Evolutionary conservation across 1,139 yeast genomes (phyloP), one percentile per base, ranked within the genome.

Genomic region (Kurtzmaniella quercitrusa): DNA sequence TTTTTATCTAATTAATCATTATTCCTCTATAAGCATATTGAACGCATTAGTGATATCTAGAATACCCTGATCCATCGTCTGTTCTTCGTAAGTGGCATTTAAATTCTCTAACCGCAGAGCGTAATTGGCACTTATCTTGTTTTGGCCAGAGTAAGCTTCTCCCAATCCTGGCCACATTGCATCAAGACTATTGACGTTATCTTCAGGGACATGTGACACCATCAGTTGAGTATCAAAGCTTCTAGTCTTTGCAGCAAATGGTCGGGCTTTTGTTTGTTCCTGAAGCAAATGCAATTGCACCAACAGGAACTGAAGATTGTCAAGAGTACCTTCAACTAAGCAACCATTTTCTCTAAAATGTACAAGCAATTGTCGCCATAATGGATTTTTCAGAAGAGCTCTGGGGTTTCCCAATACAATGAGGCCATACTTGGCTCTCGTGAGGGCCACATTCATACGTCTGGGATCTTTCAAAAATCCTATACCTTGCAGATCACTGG

Each of bases 391-490:
- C 40, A 88, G 76, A 52, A 91, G 70, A 0, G 94, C 82, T 47
- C 85, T 70, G 4, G 96, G 95, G 56, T 90, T 90, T 46, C 97
- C 98, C 43, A 91, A 68, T 25, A 90, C 78, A 12, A 87, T 75
- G 51, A 90, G 65, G 7, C 97, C 97, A 58, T 80, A 90, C 59
- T 83, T 86, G 31, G 96, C 96, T 63, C 98, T 79, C 1, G 97
- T 90, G 45, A 91, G 69, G 2, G 96, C 97, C 42, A 91, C 98
- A 61, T 91, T 91, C 60, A 91, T 67, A 66, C 98, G 83, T 57
- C 97, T 76, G 17, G 95, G 93, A 57, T 91, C 97, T 50, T 84
- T 79, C 58, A 91, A 75, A 63, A 91, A 90, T 33, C 98, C 98
- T 62, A 91, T 88, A 9, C 75, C 77, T 54, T 85, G 89, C 42